These are phyloP conservation scores for Didymella pinodella DNA, from an alignment of 2,329 filamentous ascomycete species.

Conservation along the genomic window DNA sequence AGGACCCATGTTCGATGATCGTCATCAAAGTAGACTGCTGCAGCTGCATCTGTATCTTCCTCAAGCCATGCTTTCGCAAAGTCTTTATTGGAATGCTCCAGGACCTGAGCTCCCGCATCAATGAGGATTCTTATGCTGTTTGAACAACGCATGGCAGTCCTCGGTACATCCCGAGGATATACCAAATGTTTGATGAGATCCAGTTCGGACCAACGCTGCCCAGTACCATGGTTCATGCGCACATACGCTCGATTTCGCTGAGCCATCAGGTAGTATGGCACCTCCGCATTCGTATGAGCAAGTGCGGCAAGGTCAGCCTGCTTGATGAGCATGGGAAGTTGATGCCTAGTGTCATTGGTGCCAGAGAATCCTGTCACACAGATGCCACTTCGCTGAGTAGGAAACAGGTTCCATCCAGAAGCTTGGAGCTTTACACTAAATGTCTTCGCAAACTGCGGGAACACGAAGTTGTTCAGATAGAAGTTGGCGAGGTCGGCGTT, in stretches of 20 bases:
- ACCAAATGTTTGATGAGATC: constrained; percentile 56
- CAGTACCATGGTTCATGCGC: constrained; percentile 32
- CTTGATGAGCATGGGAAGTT: constrained; percentile 68
- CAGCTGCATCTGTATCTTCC: constrained; percentile 55
- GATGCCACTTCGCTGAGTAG: constrained; percentile 18
- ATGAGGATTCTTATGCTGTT: constrained; percentile 64
- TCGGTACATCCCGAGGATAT: constrained; percentile 7
- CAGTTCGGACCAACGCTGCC: constrained; percentile 55
- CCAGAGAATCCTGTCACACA: constrained; percentile 74
- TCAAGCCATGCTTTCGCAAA: constrained; percentile 62
- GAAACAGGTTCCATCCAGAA: constrained; percentile 70
- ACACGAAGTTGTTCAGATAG: constrained; percentile 71
- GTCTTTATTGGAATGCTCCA: constrained; percentile 65
- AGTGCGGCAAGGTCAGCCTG: constrained; percentile 67
- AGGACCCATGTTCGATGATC: constrained; percentile 58
- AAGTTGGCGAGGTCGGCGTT: constrained; percentile 68
- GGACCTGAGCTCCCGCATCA: constrained; percentile 69
- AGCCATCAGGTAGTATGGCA: constrained; percentile 66
- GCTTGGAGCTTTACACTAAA: constrained; percentile 70
- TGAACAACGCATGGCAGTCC: fast-evolving
- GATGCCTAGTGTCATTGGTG: constrained; percentile 69
- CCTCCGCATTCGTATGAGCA: constrained; percentile 69
- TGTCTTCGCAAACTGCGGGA: constrained; percentile 70
- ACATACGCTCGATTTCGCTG: constrained; percentile 60
- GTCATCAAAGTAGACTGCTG: constrained; percentile 63